Evolutionary conservation across 73 alveolate species (phyloP).

Genomic region (Uronychia binucleata): DNA sequence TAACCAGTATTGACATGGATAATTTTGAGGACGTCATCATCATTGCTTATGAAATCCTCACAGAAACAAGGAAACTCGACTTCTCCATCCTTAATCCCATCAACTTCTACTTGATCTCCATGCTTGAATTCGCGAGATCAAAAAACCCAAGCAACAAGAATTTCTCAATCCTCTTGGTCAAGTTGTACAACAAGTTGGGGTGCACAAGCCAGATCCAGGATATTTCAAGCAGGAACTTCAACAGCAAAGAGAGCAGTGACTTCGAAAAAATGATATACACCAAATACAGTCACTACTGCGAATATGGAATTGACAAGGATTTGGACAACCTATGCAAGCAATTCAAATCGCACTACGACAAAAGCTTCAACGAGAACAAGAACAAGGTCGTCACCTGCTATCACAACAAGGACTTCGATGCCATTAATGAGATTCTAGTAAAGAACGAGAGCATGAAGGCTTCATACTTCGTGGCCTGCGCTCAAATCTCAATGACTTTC

Average conservation of each 20-base stretch:
- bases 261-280: conserved; percentile 44
- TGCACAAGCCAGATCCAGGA: conserved; percentile 29
- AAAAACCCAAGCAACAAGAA: conserved; percentile 41
- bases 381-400: conserved; percentile 43
- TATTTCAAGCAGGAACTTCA: not conserved
- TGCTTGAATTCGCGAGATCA: conserved; percentile 36
- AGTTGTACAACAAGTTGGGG: conserved; percentile 47
- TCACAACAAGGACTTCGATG: conserved; percentile 34
- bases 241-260: conserved; percentile 20
- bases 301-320: conserved; percentile 21
- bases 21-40: conserved; percentile 45
- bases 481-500: conserved; percentile 24
- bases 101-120: conserved; percentile 27
- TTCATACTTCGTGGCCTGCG: conserved; percentile 35
- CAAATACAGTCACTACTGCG: conserved; percentile 46
- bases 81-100: conserved; percentile 49
- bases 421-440: conserved; percentile 20
- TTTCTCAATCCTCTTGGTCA: conserved; percentile 23
- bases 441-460: conserved; percentile 47
- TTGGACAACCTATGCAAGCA: conserved; percentile 46
- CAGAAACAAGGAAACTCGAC: conserved; percentile 32
- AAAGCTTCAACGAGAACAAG: conserved; percentile 42
- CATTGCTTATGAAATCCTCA: conserved; percentile 35
- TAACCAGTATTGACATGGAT: conserved; percentile 17
- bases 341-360: conserved; percentile 31